Evolutionary conservation across 2,329 filamentous ascomycete species (phyloP), one percentile per base, ranked within the genome.

Genomic region (Pseudogymnoascus verrucosus): DNA sequence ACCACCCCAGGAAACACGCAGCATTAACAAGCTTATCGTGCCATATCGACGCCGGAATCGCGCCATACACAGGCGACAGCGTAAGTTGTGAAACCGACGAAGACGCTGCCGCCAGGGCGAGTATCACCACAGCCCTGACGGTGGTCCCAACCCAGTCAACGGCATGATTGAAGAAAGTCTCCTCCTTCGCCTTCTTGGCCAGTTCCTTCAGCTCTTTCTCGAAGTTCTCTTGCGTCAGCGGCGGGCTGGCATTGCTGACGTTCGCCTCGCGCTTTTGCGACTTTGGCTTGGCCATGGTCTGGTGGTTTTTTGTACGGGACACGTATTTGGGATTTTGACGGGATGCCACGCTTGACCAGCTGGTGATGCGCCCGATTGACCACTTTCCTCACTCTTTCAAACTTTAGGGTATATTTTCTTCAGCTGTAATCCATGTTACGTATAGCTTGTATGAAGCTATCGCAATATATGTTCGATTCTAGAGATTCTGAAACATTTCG

Each of bases 31-130:
- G 81, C 72, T 84, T 83, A 61, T 81, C 77, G 74, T 97, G 93
- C 74, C 88, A 89, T 68, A 88, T 79, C 1, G 84, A 82, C 0
- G 91, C 81, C 1, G 93, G 90, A 39, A 96, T 90, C 14, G 88
- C 86, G 62, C 95, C 95, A 75, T 96, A 98, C 10, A 96, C 89
- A 1, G 95, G 95, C 19, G 91, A 90, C 36, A 98, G 80, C 40
- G 84, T 87, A 66, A 92, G 80, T 72, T 91, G 85, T 0, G 90
- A 93, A 64, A 89, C 83, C 66, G 87, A 85, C 57, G 89, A 87
- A 65, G 83, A 86, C 44, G 87, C 73, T 51, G 87, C 89, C 8
- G 84, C 80, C 54, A 89, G 77, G 26, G 78, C 69, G 66, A 87
- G 77, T 14, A 87, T 71, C n/a, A 75, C 70, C 19, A 71, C 68